A percentile compares a stretch with the other conserved stretches of the same genome.
Conservation (phyloP, 2,329 filamentous ascomycete genomes). For the Scleromitrula shiraiana region DNA sequence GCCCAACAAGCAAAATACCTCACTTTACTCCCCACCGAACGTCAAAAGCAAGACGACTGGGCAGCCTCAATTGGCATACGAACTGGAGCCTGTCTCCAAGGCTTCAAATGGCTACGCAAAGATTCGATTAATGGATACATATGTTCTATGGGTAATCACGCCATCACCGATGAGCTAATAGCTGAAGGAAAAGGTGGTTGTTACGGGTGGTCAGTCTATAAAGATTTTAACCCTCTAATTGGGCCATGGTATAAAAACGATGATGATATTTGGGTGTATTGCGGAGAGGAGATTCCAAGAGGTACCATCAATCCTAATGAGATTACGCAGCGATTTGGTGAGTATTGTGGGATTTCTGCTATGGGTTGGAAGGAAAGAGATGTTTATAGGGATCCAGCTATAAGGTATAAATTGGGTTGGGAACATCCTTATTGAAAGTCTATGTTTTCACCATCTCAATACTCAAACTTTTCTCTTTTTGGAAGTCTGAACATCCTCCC, state of each 20-base stretch:
- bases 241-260: background rate
- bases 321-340: background rate
- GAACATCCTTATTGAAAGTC: too few relatives aligned
- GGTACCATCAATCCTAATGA: background rate
- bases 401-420: too few relatives aligned
- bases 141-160: constrained; percentile 7
- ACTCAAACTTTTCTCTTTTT: too few relatives aligned
- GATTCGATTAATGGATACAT: constrained; percentile 12
- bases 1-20: background rate
- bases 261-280: background rate
- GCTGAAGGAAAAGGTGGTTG: constrained; percentile 6
- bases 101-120: constrained; percentile 8
- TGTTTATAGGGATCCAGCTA: background rate
- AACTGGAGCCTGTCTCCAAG: constrained; percentile 2
- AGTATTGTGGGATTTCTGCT: background rate
- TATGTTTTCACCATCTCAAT: too few relatives aligned
- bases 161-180: background rate
- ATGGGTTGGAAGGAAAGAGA: background rate
- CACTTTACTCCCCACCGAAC: background rate
- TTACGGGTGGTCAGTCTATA: constrained; percentile 23
- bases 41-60: background rate
- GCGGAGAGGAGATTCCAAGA: background rate
- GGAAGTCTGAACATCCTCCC: too few relatives aligned
- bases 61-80: background rate
- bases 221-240: background rate